These are phyloP conservation scores for Xylariales sp. DNA, from an alignment of 2,329 filamentous ascomycete species.

Conservation along the genomic window DNA sequence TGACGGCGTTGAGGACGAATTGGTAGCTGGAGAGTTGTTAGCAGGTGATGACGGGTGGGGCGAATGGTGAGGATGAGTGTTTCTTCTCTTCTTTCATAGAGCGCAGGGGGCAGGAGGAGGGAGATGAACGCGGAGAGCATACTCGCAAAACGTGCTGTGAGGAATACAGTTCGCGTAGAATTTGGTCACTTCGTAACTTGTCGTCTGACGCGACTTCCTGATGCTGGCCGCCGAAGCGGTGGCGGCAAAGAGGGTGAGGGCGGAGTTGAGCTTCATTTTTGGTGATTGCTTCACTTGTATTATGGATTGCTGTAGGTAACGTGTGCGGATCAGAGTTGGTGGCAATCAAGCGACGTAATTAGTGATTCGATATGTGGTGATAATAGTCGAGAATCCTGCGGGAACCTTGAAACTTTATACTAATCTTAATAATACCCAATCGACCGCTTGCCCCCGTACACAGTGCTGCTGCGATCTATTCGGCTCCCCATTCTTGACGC, in stretches of 20 bases:
- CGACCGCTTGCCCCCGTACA: too few relatives aligned
- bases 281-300: neutral
- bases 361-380: too few relatives aligned
- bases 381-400: too few relatives aligned
- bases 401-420: too few relatives aligned
- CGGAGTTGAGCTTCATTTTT: slow-evolving; percentile 15
- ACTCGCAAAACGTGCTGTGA: slow-evolving; percentile 18
- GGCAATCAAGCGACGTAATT: too few relatives aligned
- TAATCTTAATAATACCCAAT: too few relatives aligned
- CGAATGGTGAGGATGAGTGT: neutral
- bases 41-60: too few relatives aligned
- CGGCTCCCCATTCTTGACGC: too few relatives aligned
- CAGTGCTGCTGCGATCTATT: too few relatives aligned
- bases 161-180: slow-evolving; percentile 21
- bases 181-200: slow-evolving; percentile 14
- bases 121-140: slow-evolving; percentile 1
- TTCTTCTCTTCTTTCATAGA: neutral
- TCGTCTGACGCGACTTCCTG: slow-evolving; percentile 9
- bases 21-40: slow-evolving; percentile 14
- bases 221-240: slow-evolving; percentile 14
- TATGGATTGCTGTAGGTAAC: neutral
- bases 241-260: slow-evolving; percentile 14
- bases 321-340: neutral
- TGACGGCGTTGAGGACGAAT: slow-evolving; percentile 15
- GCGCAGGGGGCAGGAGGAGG: neutral